Percentiles rank a stretch among this genome's conserved stretches.
These are phyloP conservation scores for Phytophthora boehmeriae DNA, from an alignment of 352 stramenopile species.

Conservation along the genomic window DNA sequence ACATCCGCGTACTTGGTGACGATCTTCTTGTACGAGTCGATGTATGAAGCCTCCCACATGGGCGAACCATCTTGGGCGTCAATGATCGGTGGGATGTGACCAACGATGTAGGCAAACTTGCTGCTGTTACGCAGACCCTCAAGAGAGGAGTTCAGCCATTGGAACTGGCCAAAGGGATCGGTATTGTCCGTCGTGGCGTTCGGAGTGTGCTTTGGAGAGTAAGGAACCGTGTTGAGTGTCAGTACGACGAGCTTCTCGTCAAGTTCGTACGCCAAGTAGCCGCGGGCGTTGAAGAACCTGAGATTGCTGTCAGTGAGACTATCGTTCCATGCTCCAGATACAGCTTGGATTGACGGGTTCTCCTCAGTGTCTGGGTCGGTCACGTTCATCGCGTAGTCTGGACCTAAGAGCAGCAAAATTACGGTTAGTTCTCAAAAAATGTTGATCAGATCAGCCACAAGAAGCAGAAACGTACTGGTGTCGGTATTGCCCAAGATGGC, in stretches of 20 bases:
- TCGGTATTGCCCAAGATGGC: slow-evolving; percentile 74
- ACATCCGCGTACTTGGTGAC: slow-evolving; percentile 62
- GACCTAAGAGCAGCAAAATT: slow-evolving; percentile 29
- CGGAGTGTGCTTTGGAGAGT: slow-evolving; percentile 74
- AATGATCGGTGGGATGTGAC: slow-evolving; percentile 92
- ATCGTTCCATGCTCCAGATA: slow-evolving; percentile 54
- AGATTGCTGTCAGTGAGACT: slow-evolving; percentile 56
- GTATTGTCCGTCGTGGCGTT: slow-evolving; percentile 49
- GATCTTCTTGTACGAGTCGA: slow-evolving; percentile 78
- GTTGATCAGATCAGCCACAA: background rate
- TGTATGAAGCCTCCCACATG: slow-evolving; percentile 88
- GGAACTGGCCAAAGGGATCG: slow-evolving; percentile 91
- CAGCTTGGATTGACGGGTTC: slow-evolving; percentile 61
- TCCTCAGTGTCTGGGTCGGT: slow-evolving; percentile 46
- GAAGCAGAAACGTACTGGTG: slow-evolving; percentile 41
- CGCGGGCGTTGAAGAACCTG: slow-evolving; percentile 51
- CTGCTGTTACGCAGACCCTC: slow-evolving; percentile 33
- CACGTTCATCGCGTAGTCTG: slow-evolving; percentile 73
- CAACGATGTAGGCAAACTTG: slow-evolving; percentile 81
- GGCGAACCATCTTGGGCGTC: slow-evolving; percentile 85
- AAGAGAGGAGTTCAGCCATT: slow-evolving; percentile 82
- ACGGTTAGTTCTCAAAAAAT: background rate
- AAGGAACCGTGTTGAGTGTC: slow-evolving; percentile 80
- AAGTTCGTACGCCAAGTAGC: slow-evolving; percentile 63
- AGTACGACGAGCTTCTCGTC: slow-evolving; percentile 65